Conservation (phyloP, 2,329 filamentous ascomycete species). For the Xylaria hypoxylon region DNA sequence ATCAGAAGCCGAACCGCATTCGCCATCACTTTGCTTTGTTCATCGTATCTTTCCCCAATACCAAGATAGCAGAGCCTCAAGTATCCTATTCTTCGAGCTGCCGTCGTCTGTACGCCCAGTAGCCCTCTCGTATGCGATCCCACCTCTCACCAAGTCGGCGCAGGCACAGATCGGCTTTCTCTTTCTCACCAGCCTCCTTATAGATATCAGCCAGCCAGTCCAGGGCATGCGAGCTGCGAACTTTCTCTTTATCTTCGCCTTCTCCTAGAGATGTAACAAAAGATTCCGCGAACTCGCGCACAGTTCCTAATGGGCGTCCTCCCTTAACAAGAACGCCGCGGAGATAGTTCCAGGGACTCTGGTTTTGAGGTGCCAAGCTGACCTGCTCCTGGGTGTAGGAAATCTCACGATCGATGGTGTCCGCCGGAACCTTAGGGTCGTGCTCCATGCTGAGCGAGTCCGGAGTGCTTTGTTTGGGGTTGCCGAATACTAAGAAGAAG, state of each 20-base stretch:
- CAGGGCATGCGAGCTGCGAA: slow-evolving; percentile 73
- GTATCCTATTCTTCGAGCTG: slow-evolving; percentile 51
- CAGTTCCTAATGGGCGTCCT: slow-evolving; percentile 60
- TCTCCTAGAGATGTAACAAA: slow-evolving; percentile 63
- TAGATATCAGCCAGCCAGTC: slow-evolving; percentile 79
- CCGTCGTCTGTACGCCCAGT: slow-evolving; percentile 78
- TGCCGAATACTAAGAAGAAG: slow-evolving; percentile 88
- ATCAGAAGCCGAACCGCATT: not conserved
- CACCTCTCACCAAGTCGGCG: slow-evolving; percentile 83
- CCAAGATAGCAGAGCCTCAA: not conserved
- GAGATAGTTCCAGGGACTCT: slow-evolving; percentile 93
- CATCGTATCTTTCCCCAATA: not conserved
- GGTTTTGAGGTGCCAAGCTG: slow-evolving; percentile 86
- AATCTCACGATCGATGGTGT: slow-evolving; percentile 79
- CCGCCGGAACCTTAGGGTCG: slow-evolving; percentile 69
- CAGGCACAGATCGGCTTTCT: slow-evolving; percentile 76
- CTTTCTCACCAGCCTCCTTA: slow-evolving; percentile 65
- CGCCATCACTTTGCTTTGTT: not conserved
- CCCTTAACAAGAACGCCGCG: slow-evolving; percentile 79
- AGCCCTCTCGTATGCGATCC: slow-evolving; percentile 90
- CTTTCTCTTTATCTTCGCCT: slow-evolving; percentile 59
- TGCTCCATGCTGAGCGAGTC: slow-evolving; percentile 62
- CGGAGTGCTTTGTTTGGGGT: slow-evolving; percentile 63
- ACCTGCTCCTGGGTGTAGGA: slow-evolving; percentile 80
- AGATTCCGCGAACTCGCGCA: slow-evolving; percentile 62